Evolutionary conservation across 2,329 filamentous ascomycete genomes (phyloP), one percentile per base, ranked within the genome.

Genomic region (Chalaropsis ovoidea): DNA sequence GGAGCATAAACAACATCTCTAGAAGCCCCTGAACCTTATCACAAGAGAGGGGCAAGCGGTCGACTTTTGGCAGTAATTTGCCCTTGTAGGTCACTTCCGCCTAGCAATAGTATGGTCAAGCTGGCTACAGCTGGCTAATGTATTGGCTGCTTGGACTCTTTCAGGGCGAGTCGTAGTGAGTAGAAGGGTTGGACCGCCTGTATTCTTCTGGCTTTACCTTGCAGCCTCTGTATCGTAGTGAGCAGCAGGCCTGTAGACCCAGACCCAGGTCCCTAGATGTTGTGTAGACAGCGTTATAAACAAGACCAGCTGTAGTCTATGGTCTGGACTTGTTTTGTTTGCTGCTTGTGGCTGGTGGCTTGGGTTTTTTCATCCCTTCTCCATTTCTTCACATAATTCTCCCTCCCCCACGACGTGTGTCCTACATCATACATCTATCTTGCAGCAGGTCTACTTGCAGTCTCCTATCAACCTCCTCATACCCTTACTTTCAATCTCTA

Each of bases 21-120:
- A 61, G 66, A 66, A 62, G 62, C 64, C 68, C 67, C 67, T 67
- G 52, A 69, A 64, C 54, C 27, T 35, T 7, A 17, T 58, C 7
- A 35, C 17, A 31, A 58, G 27, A 35, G 52, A 35, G 54, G 54
- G 54, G 27, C 54, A 58, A 35, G 17, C 27, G n/a, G 6, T 35
- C 10, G 27, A n/a, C 27, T 58, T 58, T 31, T 13, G 17, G 11
- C 1, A 24, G 47, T 52, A 15, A 17, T 24, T 52, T 35, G 54
- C 31, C 31, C 27, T 8, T 15, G 27, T n/a, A 58, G 27, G 8
- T 58, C 54, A 58, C 39, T 58, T 58, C 54, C 43, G 43, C 15
- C 27, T 27, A 58, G 24, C 31, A n/a, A 35, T 56, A 52, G 47
- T 27, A 19, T 52, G 47, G 8, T 52, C 17, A 35, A n/a, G 24